Percentiles rank a stretch among this genome's conserved stretches.
phyloP scores from a whole-genome alignment of 225 moss, liverwort and hornwort genomes.

The Sphagnum tenellum region DNA sequence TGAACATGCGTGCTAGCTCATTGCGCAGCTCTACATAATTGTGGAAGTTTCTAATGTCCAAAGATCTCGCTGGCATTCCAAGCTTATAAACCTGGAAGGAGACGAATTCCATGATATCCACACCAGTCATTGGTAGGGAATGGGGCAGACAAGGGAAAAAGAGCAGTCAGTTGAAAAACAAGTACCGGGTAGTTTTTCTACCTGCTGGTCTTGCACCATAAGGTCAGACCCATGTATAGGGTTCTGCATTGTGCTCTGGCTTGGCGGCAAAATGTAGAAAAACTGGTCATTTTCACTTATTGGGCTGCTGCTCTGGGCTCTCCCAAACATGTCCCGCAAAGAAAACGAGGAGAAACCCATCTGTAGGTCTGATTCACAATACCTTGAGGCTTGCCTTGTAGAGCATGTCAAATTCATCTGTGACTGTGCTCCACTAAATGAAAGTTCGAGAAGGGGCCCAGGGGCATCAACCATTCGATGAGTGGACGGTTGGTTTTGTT shows the following conservation, averaged over 20 bases:
- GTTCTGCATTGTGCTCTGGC: slow-evolving; percentile 45
- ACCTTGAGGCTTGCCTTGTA: slow-evolving; percentile 47
- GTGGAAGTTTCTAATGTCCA: slow-evolving; percentile 71
- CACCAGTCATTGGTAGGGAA: too few relatives aligned
- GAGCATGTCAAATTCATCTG: slow-evolving; percentile 49
- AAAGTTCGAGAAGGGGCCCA: slow-evolving; percentile 70
- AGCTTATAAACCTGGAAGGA: slow-evolving; percentile 74
- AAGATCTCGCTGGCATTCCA: slow-evolving; percentile 78
- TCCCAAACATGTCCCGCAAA: slow-evolving; percentile 61
- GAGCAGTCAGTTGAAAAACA: too few relatives aligned
- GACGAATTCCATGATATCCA: too few relatives aligned
- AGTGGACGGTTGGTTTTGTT: slow-evolving; percentile 40
- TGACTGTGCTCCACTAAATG: slow-evolving; percentile 61
- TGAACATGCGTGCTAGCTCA: slow-evolving; percentile 73
- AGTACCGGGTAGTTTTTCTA: too few relatives aligned
- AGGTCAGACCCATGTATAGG: neutral
- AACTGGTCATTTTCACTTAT: slow-evolving; percentile 58
- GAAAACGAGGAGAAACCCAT: slow-evolving; percentile 54
- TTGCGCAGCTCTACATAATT: slow-evolving; percentile 73
- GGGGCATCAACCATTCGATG: slow-evolving; percentile 63
- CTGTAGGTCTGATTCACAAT: slow-evolving; percentile 61
- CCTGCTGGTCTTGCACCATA: too few relatives aligned
- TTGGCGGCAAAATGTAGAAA: slow-evolving; percentile 48
- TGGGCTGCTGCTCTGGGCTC: slow-evolving; percentile 39
- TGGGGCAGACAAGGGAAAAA: too few relatives aligned